Base-by-base conservation (phyloP, 305 asterid species). In the Rubia tinctorum region DNA sequence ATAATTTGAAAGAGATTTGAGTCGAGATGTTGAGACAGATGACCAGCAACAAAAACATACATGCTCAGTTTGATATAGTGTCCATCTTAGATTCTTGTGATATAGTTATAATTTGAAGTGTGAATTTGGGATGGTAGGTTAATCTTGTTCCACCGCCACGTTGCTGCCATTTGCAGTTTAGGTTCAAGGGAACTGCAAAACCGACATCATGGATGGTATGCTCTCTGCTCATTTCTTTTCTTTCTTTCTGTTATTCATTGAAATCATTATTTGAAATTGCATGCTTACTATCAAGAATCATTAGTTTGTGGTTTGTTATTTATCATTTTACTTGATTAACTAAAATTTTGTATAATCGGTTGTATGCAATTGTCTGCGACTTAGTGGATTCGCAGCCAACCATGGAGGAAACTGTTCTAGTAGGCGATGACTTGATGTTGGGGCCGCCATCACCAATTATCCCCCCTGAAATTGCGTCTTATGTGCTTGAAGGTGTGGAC, bases 401-500 rank as follows among this genome's bases (percentile, higher is more conserved):
- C 13, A 89, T 92, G 96, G 99, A 95, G 89, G 99, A 95, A 81
- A 95, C 96, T 56, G 87, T 92, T 78, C 85, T 95, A 82, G 97
- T 95, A 81, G 99, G 97, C 73, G 98, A 95, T 88, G 98, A 95
- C 84, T 88, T 95, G 77, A 95, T 95, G 99, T 81, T 84, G 92
- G 98, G 97, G 22, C 99, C 93, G 6, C 97, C 98, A 55, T 91
- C 98, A 34, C 99, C 96, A 4, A 45, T 92, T 71, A 88, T 95
- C 80, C 98, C 99, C 65, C 96, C 97, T 53, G 98, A 95, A 82
- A 95, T 92, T 73, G 96, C 97, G 4, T 87, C 99, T 72, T 97
- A 92, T 42, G 97, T 95, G 68, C 96, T 95, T 39, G 88, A 92
- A 84, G 99, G 98, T 55, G 96, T 91, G 71, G 88, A 95, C 77